Conservation (phyloP, 169 alveolate species). For the Plasmodium malariae region DNA sequence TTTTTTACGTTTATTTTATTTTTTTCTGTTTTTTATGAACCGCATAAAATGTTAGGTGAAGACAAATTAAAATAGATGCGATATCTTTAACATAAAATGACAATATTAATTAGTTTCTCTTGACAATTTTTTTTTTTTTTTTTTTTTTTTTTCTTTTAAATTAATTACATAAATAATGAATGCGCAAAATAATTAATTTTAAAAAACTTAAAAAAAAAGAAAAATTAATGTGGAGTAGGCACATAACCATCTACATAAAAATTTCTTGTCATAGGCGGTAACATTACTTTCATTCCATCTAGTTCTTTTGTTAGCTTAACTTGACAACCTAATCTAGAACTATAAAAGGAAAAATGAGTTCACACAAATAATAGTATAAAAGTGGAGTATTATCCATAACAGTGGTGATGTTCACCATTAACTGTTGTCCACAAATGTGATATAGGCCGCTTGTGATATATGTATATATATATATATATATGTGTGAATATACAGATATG, state of each 20-base stretch:
- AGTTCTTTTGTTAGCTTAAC: constrained; percentile 87
- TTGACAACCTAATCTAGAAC: constrained; percentile 96
- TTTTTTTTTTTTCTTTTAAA: constrained; percentile 1
- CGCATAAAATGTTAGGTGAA: no score
- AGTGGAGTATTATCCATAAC: not conserved
- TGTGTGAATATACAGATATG: not conserved
- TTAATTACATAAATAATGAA: not conserved
- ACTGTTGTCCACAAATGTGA: not conserved
- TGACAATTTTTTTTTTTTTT: not conserved
- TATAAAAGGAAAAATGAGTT: constrained; percentile 25
- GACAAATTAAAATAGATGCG: no score
- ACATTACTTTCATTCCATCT: constrained; percentile 88
- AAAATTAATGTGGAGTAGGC: constrained; percentile 93
- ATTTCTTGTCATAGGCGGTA: constrained; percentile 94
- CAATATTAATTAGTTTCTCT: no score
- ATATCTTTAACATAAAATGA: no score
- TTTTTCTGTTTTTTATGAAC: no score
- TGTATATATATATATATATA: not conserved
- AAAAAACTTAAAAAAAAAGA: constrained; percentile 11
- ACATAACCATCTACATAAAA: constrained; percentile 96
- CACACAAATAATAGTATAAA: not conserved
- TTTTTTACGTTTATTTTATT: no score
- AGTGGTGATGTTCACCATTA: not conserved
- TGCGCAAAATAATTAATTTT: constrained; percentile 14
- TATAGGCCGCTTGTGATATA: not conserved